Percentiles rank a stretch among this genome's conserved stretches.
Evolutionary conservation across 176 grass and related monocot genomes (phyloP).

Genomic region (Avena sativa): DNA sequence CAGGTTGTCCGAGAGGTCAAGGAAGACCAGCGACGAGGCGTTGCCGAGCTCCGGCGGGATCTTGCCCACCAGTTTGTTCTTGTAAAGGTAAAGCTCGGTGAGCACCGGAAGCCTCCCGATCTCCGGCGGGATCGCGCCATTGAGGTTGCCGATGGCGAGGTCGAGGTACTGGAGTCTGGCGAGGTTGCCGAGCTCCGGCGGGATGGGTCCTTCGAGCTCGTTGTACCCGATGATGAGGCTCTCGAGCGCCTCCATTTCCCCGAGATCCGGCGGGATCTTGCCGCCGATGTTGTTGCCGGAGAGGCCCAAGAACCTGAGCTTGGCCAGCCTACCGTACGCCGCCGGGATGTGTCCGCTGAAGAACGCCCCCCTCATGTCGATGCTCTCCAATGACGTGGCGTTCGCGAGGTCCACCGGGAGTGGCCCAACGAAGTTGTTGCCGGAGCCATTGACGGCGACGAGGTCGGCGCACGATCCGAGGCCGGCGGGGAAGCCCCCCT

Average conservation of each 20-base stretch:
- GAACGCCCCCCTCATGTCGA: slow-evolving; percentile 90
- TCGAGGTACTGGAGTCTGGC: slow-evolving; percentile 85
- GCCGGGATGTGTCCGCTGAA: slow-evolving; percentile 70
- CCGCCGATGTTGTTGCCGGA: slow-evolving; percentile 94
- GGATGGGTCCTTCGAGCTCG: slow-evolving; percentile 78
- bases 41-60: slow-evolving; percentile 80
- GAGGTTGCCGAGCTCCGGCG: slow-evolving; percentile 73
- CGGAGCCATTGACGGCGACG: slow-evolving; percentile 66
- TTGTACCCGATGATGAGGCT: slow-evolving; percentile 90
- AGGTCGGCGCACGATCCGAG: slow-evolving; percentile 66
- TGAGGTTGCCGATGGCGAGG: slow-evolving; percentile 76
- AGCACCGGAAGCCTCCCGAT: slow-evolving; percentile 65
- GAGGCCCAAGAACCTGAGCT: slow-evolving; percentile 82
- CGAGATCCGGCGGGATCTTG: slow-evolving; percentile 75
- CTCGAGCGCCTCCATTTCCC: slow-evolving; percentile 71
- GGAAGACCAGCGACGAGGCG: slow-evolving; percentile 63
- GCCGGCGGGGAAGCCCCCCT: slow-evolving; percentile 72
- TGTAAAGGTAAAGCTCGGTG: slow-evolving; percentile 74
- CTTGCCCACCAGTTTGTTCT: slow-evolving; percentile 68
- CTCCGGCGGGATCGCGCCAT: slow-evolving; percentile 70
- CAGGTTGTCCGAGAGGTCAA: slow-evolving; percentile 82
- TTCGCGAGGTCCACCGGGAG: slow-evolving; percentile 76
- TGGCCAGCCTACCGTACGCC: slow-evolving; percentile 73
- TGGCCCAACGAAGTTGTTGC: slow-evolving; percentile 79
- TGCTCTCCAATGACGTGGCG: slow-evolving; percentile 61